Conservation (phyloP, 2,329 filamentous ascomycete species). For the Tolypocladium ophioglossoides region DNA sequence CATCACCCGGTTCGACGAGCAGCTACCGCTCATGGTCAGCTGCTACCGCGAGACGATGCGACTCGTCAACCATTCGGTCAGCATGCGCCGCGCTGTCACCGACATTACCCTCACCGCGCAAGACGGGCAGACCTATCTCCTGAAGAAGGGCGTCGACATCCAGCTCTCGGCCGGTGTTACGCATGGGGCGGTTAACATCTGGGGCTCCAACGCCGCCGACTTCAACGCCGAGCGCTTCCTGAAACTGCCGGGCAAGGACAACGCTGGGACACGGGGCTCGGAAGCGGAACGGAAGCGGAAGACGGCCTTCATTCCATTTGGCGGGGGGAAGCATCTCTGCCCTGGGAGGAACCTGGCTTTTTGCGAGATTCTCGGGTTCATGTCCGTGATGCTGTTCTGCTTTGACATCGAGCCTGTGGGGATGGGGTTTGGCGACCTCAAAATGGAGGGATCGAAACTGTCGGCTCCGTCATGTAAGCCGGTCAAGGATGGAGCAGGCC, state of each 20-base stretch:
- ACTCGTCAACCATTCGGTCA: slow-evolving; percentile 24
- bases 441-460: slow-evolving; percentile 1
- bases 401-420: slow-evolving; percentile 16
- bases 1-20: slow-evolving; percentile 22
- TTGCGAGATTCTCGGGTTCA: slow-evolving; percentile 20
- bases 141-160: slow-evolving; percentile 18
- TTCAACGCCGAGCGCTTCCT: background rate
- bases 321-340: slow-evolving; percentile 21
- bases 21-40: slow-evolving; percentile 31
- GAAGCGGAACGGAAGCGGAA: slow-evolving; percentile 8
- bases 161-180: slow-evolving; percentile 14
- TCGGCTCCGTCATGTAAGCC: background rate
- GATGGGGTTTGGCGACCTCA: slow-evolving; percentile 8
- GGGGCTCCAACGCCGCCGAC: slow-evolving; percentile 10
- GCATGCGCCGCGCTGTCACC: slow-evolving; percentile 27
- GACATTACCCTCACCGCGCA: slow-evolving; percentile 21
- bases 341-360: slow-evolving; percentile 23
- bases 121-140: slow-evolving; percentile 14
- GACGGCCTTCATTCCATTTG: slow-evolving; percentile 19
- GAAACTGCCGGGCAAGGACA: background rate
- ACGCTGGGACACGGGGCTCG: background rate
- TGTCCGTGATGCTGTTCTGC: slow-evolving; percentile 16
- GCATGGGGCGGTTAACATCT: slow-evolving; percentile 11
- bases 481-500: background rate
- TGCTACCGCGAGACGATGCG: slow-evolving; percentile 35